A percentile compares a stretch with the other conserved stretches of the same genome.
phyloP scores from a whole-genome alignment of 306 rosid species.

The Alnus glutinosa region DNA sequence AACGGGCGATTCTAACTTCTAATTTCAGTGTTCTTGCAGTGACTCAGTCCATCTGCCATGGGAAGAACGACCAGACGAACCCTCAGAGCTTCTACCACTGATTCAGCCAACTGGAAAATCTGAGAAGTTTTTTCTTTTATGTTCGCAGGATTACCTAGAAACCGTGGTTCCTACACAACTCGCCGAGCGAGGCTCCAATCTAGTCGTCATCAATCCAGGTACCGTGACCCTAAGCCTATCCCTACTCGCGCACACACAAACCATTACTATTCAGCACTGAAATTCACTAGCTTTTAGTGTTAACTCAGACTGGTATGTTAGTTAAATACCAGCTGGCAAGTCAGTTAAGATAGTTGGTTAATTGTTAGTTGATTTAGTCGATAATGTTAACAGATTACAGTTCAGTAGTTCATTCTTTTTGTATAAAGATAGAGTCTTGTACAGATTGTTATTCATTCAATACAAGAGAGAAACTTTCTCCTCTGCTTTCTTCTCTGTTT shows the following conservation, averaged over 20 bases:
- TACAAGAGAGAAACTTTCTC: no score
- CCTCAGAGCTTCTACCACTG: not conserved
- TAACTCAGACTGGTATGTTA: no score
- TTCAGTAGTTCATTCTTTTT: no score
- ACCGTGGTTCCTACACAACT: slow-evolving; percentile 90
- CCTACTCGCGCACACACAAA: not conserved
- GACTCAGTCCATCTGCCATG: slow-evolving; percentile 6
- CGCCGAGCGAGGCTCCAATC: slow-evolving; percentile 87
- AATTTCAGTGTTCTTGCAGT: not conserved
- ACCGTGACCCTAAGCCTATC: slow-evolving; percentile 22
- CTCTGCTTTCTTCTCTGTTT: no score
- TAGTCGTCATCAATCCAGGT: slow-evolving; percentile 94
- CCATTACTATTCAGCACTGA: not conserved
- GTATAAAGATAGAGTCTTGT: no score
- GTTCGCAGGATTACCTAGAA: slow-evolving; percentile 82
- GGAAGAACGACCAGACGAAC: slow-evolving; percentile 4
- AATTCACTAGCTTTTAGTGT: not conserved
- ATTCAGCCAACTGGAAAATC: not conserved
- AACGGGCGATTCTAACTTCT: no score
- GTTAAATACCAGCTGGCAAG: no score
- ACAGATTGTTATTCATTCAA: no score
- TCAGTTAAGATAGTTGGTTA: no score
- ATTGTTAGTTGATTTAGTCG: no score
- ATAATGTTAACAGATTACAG: no score
- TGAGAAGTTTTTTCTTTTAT: not conserved